These are phyloP conservation scores for Penicillium cataractarum DNA, from an alignment of 495 filamentous ascomycete genomes.

Conservation along the genomic window DNA sequence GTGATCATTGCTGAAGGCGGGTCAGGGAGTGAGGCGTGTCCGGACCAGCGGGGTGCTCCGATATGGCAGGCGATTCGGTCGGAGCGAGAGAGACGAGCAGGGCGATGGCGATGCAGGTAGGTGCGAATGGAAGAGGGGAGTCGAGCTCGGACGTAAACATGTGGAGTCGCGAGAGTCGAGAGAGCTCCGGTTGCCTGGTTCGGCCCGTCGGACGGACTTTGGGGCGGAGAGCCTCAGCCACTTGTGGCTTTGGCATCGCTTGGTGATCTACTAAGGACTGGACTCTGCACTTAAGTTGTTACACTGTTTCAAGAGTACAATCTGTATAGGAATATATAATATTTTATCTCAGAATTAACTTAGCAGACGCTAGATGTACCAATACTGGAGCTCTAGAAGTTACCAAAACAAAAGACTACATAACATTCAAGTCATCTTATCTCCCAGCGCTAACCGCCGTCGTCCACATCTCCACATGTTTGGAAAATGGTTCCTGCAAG, in stretches of 20 bases:
- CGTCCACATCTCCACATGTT: background rate
- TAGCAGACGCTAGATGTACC: too few species aligned
- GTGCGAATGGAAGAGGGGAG: slow-evolving; percentile 11
- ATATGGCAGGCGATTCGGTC: background rate
- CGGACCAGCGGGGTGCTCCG: slow-evolving; percentile 16
- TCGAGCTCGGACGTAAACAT: slow-evolving; percentile 33
- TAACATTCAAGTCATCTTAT: background rate
- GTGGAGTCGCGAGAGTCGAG: slow-evolving; percentile 26
- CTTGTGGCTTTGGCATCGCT: slow-evolving; percentile 20
- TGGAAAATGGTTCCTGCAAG: background rate
- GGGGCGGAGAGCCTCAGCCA: slow-evolving; percentile 26
- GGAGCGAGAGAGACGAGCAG: background rate
- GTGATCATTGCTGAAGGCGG: slow-evolving; percentile 47
- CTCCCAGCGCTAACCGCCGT: background rate
- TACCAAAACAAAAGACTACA: too few species aligned
- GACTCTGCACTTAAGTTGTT: too few species aligned
- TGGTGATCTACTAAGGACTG: too few species aligned
- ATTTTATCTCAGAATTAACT: too few species aligned
- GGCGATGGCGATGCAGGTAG: background rate
- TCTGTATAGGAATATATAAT: too few species aligned
- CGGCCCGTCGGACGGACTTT: slow-evolving; percentile 21
- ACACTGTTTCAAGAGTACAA: background rate
- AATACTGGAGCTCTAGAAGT: too few species aligned
- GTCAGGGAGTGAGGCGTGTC: slow-evolving; percentile 16
- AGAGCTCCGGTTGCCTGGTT: slow-evolving; percentile 29